phyloP scores from a whole-genome alignment of 345 rosid genomes.

The Pseudoturritis turrita region DNA sequence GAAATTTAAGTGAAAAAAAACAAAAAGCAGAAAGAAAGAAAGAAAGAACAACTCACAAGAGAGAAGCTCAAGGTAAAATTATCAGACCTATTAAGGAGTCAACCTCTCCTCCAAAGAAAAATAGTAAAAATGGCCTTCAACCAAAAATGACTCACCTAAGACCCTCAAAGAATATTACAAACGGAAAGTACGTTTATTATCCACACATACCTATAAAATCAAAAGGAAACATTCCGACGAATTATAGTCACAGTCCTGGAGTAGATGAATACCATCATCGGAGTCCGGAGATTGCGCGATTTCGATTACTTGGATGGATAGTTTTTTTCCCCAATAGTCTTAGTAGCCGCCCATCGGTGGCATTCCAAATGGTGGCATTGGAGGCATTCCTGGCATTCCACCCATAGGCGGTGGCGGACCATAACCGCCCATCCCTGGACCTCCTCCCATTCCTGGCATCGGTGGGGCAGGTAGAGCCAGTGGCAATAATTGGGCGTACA shows the following conservation, averaged over 20 bases:
- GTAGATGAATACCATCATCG: neutral
- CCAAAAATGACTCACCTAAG: slow-evolving; percentile 30
- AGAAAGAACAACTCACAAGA: slow-evolving; percentile 7
- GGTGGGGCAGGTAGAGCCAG: slow-evolving; percentile 94
- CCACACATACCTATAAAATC: slow-evolving; percentile 28
- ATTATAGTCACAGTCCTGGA: neutral
- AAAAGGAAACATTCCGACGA: slow-evolving; percentile 1
- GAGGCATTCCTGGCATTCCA: slow-evolving; percentile 67
- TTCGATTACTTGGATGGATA: neutral
- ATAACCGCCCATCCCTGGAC: slow-evolving; percentile 28
- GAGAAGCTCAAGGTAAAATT: slow-evolving; percentile 11
- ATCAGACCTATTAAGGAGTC: slow-evolving; percentile 10
- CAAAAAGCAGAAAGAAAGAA: neutral
- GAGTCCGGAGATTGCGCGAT: neutral
- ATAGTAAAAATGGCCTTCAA: slow-evolving; percentile 18
- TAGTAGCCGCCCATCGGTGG: slow-evolving; percentile 68
- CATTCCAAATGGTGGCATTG: slow-evolving; percentile 57
- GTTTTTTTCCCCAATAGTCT: neutral
- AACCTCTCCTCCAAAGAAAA: slow-evolving; percentile 7
- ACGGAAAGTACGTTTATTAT: slow-evolving; percentile 20
- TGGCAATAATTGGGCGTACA: slow-evolving; percentile 90
- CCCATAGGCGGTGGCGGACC: slow-evolving; percentile 53
- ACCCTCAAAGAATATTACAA: slow-evolving; percentile 26
- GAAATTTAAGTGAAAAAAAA: neutral
- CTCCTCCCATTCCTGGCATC: slow-evolving; percentile 80